Evolutionary conservation across 2,329 filamentous ascomycete genomes (phyloP).

Genomic region (Sordariomycetes sp.): DNA sequence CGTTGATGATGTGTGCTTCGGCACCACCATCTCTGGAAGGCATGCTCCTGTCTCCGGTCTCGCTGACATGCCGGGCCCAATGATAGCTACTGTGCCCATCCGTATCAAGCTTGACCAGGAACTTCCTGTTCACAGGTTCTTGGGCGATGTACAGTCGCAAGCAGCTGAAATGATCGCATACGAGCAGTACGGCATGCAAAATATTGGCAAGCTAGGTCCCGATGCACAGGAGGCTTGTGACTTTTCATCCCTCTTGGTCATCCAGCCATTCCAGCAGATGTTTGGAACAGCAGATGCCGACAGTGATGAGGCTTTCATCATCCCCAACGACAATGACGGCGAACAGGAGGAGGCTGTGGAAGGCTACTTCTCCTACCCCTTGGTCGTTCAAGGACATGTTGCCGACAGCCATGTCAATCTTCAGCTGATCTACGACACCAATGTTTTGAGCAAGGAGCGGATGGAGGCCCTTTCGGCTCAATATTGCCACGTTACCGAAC

Average conservation of each 20-base stretch:
- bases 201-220: constrained; percentile 10
- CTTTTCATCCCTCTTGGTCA: constrained; percentile 11
- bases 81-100: constrained; percentile 9
- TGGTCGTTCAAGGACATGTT: not conserved
- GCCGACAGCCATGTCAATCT: constrained; percentile 1
- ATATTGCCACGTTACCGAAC: not conserved
- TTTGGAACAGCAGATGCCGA: constrained; percentile 9
- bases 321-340: not conserved
- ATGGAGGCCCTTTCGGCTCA: constrained; percentile 2
- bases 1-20: constrained; percentile 16
- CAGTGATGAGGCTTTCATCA: not conserved
- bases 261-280: constrained; percentile 6
- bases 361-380: not conserved
- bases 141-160: constrained; percentile 7
- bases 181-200: constrained; percentile 14
- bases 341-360: not conserved
- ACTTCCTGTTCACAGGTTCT: constrained; percentile 6
- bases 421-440: constrained; percentile 4
- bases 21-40: constrained; percentile 5
- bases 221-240: constrained; percentile 9
- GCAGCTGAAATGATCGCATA: constrained; percentile 10
- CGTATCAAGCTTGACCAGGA: constrained; percentile 2
- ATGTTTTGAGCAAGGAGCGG: not conserved
- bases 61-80: constrained; percentile 8
- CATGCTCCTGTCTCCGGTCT: constrained; percentile 10